Percentiles rank a stretch among this genome's conserved stretches.
These are phyloP conservation scores for Calvatia gigantea DNA, from an alignment of 768 basidiomycete genomes.

Conservation along the genomic window DNA sequence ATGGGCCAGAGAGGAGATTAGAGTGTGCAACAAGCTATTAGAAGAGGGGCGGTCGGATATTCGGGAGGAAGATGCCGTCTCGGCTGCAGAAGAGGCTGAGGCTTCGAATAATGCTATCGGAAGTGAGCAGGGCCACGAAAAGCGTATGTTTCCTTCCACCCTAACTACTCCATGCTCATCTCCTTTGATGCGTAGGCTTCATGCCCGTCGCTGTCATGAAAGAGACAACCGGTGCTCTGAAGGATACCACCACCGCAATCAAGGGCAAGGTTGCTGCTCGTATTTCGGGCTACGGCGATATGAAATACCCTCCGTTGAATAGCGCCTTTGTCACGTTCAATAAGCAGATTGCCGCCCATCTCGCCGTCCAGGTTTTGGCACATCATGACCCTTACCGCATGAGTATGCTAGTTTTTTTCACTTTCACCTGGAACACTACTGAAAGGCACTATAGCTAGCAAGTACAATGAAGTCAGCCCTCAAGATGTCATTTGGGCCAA, in stretches of 20 bases:
- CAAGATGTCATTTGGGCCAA: slow-evolving; percentile 92
- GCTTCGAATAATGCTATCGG: not conserved
- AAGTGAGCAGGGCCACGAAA: not conserved
- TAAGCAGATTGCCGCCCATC: slow-evolving; percentile 88
- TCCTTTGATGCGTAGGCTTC: not conserved
- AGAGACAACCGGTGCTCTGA: slow-evolving; percentile 17
- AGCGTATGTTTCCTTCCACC: not conserved
- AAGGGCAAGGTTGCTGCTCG: slow-evolving; percentile 20
- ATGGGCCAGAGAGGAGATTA: slow-evolving; percentile 80
- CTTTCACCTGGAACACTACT: not conserved
- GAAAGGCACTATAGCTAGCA: slow-evolving; percentile 31
- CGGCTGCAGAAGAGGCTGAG: not conserved
- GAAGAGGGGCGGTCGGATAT: slow-evolving; percentile 44
- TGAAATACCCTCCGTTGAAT: slow-evolving; percentile 53
- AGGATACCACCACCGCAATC: slow-evolving; percentile 14
- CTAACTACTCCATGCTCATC: not conserved
- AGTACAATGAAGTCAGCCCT: slow-evolving; percentile 81
- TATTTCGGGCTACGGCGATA: slow-evolving; percentile 14
- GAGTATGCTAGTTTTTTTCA: slow-evolving; percentile 32
- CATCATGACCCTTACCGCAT: slow-evolving; percentile 86
- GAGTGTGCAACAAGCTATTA: slow-evolving; percentile 46
- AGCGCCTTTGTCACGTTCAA: slow-evolving; percentile 91
- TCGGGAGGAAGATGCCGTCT: slow-evolving; percentile 22
- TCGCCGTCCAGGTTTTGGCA: slow-evolving; percentile 70
- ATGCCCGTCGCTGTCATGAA: slow-evolving; percentile 17